phyloP scores from a whole-genome alignment of 2,329 filamentous ascomycete genomes.

The Colletotrichum orchidophilum region DNA sequence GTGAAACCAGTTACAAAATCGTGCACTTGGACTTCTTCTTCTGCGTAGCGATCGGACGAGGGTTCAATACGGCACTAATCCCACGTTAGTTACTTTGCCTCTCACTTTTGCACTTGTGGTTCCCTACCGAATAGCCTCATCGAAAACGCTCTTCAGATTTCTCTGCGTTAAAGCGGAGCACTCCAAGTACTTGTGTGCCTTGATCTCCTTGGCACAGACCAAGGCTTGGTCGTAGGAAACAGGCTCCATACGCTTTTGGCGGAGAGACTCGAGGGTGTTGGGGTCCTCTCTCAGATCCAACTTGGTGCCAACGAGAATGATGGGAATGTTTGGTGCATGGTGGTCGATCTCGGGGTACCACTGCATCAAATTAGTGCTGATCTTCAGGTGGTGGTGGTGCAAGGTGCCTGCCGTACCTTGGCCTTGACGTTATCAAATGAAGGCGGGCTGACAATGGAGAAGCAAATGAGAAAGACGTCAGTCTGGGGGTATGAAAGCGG shows the following conservation, averaged over 20 bases:
- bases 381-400: neutral
- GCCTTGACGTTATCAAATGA: conserved; percentile 99
- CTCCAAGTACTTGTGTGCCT: conserved; percentile 96
- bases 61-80: conserved; percentile 75
- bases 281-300: conserved; percentile 93
- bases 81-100: conserved; percentile 38
- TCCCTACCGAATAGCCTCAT: conserved; percentile 93
- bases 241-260: conserved; percentile 95
- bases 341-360: conserved; percentile 99
- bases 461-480: conserved; percentile 98
- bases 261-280: conserved; percentile 81
- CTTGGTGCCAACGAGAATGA: conserved; percentile 97
- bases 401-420: conserved; percentile 73
- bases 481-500: conserved; percentile 98
- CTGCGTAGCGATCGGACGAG: conserved; percentile 66
- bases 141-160: conserved; percentile 98
- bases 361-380: conserved; percentile 54
- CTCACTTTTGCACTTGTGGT: conserved; percentile 37
- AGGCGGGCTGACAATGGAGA: conserved; percentile 96
- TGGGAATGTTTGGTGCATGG: conserved; percentile 93
- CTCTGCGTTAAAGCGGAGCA: conserved; percentile 97
- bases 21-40: conserved; percentile 74
- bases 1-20: conserved; percentile 64
- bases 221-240: conserved; percentile 94
- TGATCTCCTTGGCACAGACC: conserved; percentile 90